phyloP scores from a whole-genome alignment of 441 rosid species.

The Populus hybrid region DNA sequence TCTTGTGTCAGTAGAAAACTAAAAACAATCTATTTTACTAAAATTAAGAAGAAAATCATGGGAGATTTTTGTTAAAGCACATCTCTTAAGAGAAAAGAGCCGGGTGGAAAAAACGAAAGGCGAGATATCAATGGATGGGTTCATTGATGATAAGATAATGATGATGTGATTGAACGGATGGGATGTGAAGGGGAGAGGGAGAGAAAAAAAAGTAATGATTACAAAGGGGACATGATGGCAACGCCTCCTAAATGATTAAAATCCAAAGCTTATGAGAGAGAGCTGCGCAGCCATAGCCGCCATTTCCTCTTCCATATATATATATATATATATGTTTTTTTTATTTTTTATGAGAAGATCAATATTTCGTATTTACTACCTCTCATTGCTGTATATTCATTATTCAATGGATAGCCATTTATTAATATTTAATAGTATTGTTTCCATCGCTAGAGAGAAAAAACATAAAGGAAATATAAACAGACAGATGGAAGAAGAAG shows the following conservation, averaged over 20 bases:
- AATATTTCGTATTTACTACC: conserved; percentile 21
- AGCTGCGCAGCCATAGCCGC: conserved; percentile 97
- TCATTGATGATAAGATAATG: neutral
- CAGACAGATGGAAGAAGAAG: conserved; percentile 4
- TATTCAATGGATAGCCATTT: too few species aligned
- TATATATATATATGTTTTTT: too few species aligned
- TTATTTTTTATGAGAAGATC: neutral
- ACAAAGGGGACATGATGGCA: conserved; percentile 42
- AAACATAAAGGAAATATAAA: neutral
- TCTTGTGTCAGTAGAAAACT: neutral
- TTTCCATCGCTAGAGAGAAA: too few species aligned
- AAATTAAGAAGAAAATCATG: too few species aligned
- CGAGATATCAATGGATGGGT: too few species aligned
- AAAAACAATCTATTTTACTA: too few species aligned
- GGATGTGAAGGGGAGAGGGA: too few species aligned
- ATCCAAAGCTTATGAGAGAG: neutral
- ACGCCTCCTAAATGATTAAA: conserved; percentile 26
- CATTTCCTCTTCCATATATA: conserved; percentile 41
- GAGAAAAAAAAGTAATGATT: conserved; percentile 31
- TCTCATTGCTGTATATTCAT: neutral
- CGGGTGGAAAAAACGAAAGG: too few species aligned
- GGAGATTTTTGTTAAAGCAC: too few species aligned
- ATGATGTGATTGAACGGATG: too few species aligned
- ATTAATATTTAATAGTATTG: too few species aligned
- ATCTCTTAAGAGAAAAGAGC: too few species aligned